Base-by-base conservation (phyloP, 2,329 filamentous ascomycete genomes). In the Teratosphaeria gauchensis region DNA sequence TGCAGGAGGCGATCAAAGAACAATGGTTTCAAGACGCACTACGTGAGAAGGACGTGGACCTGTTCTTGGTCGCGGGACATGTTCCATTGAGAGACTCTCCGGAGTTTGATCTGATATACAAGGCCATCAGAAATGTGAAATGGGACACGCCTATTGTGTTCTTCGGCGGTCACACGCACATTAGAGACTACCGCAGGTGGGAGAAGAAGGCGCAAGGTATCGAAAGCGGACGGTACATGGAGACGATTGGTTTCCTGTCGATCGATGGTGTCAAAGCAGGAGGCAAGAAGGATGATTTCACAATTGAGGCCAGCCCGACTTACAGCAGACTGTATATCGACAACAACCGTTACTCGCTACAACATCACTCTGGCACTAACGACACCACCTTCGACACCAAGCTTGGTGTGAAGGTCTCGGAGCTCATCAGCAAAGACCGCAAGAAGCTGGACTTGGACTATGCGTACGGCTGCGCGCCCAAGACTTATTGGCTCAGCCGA, bases 241-340 rank as follows among this genome's bases (percentile, higher is more conserved):
- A 97, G 76, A 96, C 92, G 0, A 86, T 97, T 55, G 92, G 92
- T 1, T 97, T 94, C 82, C 85, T 94, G 82, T 95, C 91, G 0
- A 84, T 96, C 53, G 81, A 87, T 58, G 90, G 90, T 1, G 69
- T 86, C 21, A 75, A 75, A 8, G 77, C 76, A 1, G 72, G 73
- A 28, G 71, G 70, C 5, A 73, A 66, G 21, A 70, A 70, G 61
- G 63, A 65, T 33, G 62, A 63, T 60, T 63, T 57, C 7, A 64
- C 63, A 56, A 59, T 74, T 0, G 63, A 71, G 73, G 5, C 72
- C 0, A 69, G 69, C 4, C 75, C 84, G 51, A 80, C 78, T 1
- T 96, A 95, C 70, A 80, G 82, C 56, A 83, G 92, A 53, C 83
- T 87, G 60, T 97, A 96, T 73, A 92, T 97, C 61, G 92, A 97